A percentile compares a stretch with the other conserved stretches of the same genome.
These are phyloP conservation scores for Xylariaceae sp. DNA, from an alignment of 2,329 filamentous ascomycete genomes.

Conservation along the genomic window DNA sequence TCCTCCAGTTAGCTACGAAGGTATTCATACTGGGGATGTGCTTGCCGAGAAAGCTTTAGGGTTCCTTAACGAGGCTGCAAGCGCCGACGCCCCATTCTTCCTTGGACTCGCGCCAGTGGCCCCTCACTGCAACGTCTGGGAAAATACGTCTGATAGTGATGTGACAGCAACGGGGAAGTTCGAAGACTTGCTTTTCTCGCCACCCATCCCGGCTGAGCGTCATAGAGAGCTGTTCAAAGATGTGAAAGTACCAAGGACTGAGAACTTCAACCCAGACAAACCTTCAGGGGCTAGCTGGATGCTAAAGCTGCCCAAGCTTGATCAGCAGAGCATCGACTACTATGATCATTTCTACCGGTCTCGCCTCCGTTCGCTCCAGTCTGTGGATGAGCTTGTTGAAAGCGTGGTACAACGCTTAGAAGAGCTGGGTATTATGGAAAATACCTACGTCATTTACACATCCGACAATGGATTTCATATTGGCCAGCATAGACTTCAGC, in stretches of 20 bases:
- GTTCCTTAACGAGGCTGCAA: slow-evolving; percentile 65
- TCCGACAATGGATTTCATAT: slow-evolving; percentile 12
- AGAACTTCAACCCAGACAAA: slow-evolving; percentile 67
- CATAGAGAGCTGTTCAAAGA: slow-evolving; percentile 67
- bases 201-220: slow-evolving; percentile 62
- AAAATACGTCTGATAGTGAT: background rate
- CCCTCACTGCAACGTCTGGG: slow-evolving; percentile 55
- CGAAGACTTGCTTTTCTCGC: background rate
- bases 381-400: slow-evolving; percentile 59
- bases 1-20: background rate
- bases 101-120: slow-evolving; percentile 68
- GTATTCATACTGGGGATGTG: slow-evolving; percentile 54
- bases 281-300: slow-evolving; percentile 51
- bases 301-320: slow-evolving; percentile 47
- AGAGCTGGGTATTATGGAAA: slow-evolving; percentile 57
- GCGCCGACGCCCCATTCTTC: slow-evolving; percentile 65
- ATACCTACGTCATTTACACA: slow-evolving; percentile 32
- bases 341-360: slow-evolving; percentile 58
- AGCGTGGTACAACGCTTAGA: slow-evolving; percentile 47
- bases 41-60: slow-evolving; percentile 62
- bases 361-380: slow-evolving; percentile 56
- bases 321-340: slow-evolving; percentile 47
- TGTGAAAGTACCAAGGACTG: slow-evolving; percentile 63
- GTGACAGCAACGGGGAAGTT: background rate
- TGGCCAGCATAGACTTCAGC: slow-evolving; percentile 2